Base-by-base conservation (phyloP, 192 early-diverging fungal genomes). In the Podila epigama region DNA sequence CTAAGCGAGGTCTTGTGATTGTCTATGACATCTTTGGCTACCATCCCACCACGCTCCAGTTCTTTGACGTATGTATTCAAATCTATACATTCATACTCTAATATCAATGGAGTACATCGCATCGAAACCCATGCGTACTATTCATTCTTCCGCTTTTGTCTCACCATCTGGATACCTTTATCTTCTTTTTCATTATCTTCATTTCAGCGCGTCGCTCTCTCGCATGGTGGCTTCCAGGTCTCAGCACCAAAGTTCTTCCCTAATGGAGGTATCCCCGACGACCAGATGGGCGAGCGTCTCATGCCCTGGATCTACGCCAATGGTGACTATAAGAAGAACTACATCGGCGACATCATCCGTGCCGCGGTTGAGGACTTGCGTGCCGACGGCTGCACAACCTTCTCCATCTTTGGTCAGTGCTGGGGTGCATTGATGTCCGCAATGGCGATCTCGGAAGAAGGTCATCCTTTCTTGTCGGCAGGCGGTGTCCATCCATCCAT, bases 11-110 rank as follows among this genome's bases (percentile, higher is more conserved):
- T n/a, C 60, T 93, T 58, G 42, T 93, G 4, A 75, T 86, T 66
- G 84, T 88, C 72, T 92, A 92, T 58, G 92, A 93, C 58, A 82
- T 93, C 57, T 93, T 91, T 71, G 89, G 83, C 32, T 60, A 65
- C 63, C 83, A 70, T 63, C 75, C 84, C 22, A 91, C 92, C 52
- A 84, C 85, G 28, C 60, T 81, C 68, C 92, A 93, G 75, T 87
- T 90, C 54, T 84, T 83, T 66, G 92, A 93, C 63, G 82, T 89
- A 51, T 81, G 90, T 32, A 1, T 37, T 53, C 29, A 10, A 11
- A 8, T 25, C 29, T 54, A 2, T n/a, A n/a, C n/a, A n/a, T n/a
- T n/a, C n/a, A n/a, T n/a, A n/a, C n/a, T n/a, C n/a, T n/a, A n/a
- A n/a, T n/a, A n/a, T n/a, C n/a, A n/a, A n/a, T n/a, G n/a, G n/a